phyloP scores from a whole-genome alignment of 2,329 filamentous ascomycete species.

The Dactylellina drechsleri region DNA sequence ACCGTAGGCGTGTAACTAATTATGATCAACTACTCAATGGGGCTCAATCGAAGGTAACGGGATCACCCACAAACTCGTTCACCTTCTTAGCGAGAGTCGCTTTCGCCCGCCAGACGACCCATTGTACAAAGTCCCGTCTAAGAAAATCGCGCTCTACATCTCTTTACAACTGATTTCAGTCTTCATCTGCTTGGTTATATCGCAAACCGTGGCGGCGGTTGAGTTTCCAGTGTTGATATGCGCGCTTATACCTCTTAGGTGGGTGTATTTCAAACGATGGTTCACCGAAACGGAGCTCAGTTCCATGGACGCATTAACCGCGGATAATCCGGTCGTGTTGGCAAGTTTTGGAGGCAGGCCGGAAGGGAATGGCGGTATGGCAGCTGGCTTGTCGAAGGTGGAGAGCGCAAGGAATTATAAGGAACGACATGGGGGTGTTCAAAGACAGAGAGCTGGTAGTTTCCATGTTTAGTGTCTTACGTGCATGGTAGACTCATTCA shows the following conservation, averaged over 20 bases:
- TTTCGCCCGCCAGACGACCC: slow-evolving; percentile 72
- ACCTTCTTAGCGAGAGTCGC: slow-evolving; percentile 72
- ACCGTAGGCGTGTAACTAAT: no score
- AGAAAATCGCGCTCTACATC: slow-evolving; percentile 67
- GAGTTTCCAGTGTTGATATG: slow-evolving; percentile 70
- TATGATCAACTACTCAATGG: slow-evolving; percentile 71
- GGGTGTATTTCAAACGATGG: slow-evolving; percentile 65
- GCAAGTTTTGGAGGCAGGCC: slow-evolving; percentile 50
- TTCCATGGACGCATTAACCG: slow-evolving; percentile 50
- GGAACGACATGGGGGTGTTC: slow-evolving; percentile 40
- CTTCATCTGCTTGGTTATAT: slow-evolving; percentile 68
- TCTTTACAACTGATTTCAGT: slow-evolving; percentile 67
- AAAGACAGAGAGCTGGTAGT: slow-evolving; percentile 49
- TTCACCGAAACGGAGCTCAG: slow-evolving; percentile 60
- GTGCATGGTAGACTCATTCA: no score
- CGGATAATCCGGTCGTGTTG: slow-evolving; percentile 47
- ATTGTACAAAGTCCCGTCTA: slow-evolving; percentile 69
- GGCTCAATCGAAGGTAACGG: slow-evolving; percentile 80
- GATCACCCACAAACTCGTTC: slow-evolving; percentile 78
- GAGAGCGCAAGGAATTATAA: slow-evolving; percentile 50
- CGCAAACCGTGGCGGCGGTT: slow-evolving; percentile 70
- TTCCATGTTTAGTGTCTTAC: slow-evolving; percentile 35
- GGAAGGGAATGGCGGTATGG: slow-evolving; percentile 40
- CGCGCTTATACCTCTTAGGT: slow-evolving; percentile 68
- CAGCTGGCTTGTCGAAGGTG: slow-evolving; percentile 20